A percentile compares a stretch with the other conserved stretches of the same genome.
Conservation (phyloP, 1,284 basidiomycete genomes). For the Fomitiporia mediterranea region DNA sequence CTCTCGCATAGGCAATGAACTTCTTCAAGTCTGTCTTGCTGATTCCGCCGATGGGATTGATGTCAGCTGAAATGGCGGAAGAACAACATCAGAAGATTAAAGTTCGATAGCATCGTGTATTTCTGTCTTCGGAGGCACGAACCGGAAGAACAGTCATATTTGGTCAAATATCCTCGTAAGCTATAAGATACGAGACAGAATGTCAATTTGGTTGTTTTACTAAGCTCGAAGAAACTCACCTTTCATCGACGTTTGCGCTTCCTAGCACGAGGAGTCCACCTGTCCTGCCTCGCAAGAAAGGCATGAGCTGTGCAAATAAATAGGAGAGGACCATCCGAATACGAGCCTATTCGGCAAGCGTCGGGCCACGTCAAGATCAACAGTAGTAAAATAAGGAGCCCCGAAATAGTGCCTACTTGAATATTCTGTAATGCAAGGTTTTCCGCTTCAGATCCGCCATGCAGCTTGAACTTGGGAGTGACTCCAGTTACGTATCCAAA, state of each 20-base stretch:
- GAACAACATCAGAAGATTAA: background rate
- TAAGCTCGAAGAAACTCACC: slow-evolving; percentile 38
- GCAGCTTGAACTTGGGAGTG: slow-evolving; percentile 81
- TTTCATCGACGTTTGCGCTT: slow-evolving; percentile 98
- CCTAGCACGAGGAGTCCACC: slow-evolving; percentile 93
- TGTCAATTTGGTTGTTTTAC: background rate
- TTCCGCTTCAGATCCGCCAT: slow-evolving; percentile 85
- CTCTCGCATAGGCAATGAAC: slow-evolving; percentile 85
- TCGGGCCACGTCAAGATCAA: background rate
- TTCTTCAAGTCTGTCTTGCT: slow-evolving; percentile 97
- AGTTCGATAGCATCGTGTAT: slow-evolving; percentile 5
- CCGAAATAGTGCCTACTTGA: slow-evolving; percentile 47
- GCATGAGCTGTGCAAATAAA: slow-evolving; percentile 93
- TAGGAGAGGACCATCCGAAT: slow-evolving; percentile 96
- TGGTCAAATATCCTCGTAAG: slow-evolving; percentile 94
- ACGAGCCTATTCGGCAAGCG: slow-evolving; percentile 56
- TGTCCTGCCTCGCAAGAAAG: slow-evolving; percentile 82
- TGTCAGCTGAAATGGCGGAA: slow-evolving; percentile 61
- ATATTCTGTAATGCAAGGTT: slow-evolving; percentile 98
- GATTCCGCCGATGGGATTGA: slow-evolving; percentile 98
- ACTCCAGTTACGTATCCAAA: slow-evolving; percentile 82
- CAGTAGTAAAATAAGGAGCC: background rate
- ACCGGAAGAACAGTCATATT: slow-evolving; percentile 94
- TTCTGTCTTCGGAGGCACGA: slow-evolving; percentile 20
- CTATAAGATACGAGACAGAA: slow-evolving; percentile 34